Base-by-base conservation (phyloP, 1,284 basidiomycete species). In the Irpex lacteus region DNA sequence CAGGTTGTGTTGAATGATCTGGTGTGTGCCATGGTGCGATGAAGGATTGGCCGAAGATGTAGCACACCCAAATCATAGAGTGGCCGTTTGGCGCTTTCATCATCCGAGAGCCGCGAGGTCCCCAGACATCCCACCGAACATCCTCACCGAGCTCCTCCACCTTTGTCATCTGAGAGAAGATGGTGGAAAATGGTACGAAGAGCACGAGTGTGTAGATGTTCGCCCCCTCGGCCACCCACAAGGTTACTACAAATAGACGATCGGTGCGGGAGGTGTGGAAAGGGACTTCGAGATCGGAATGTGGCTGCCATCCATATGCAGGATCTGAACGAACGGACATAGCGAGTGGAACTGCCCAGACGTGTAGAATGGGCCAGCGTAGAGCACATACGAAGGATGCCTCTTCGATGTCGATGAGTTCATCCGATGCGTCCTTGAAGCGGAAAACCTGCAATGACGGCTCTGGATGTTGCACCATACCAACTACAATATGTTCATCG, bases 321-420 rank as follows among this genome's bases (percentile, higher is more conserved):
- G 87, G 86, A 69, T 89, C 86, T n/a, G 82, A 83, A 32, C 82
- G 83, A 34, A 89, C 78, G 34, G 77, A 69, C 55, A 87, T 74
- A 44, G 71, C 71, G 60, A 76, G 65, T 0, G 70, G 65, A 26
- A 72, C 67, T 15, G 76, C 70, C 62, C 66, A 69, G 8, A 66
- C 67, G 4, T 66, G 63, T 49, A 81, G 69, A 1, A 65, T 59
- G 3, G 83, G 83, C 66, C 79, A 80, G 52, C 73, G 68, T 64
- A 88, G 82, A 0, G 72, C 73, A 68, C 77, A 77, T 50, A 71
- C 66, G 65, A 77, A 75, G 55, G 75, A 68, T 37, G 76, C 63
- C 15, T 76, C 70, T 32, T 72, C 65, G 19, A 80, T 67, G 18
- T 66, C 53, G 9, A 68, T 72, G 66, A 69, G 71, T 40, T 76